These are phyloP conservation scores for Phellopilus nigrolimitatus DNA, from an alignment of 1,284 basidiomycete genomes.

Conservation along the genomic window DNA sequence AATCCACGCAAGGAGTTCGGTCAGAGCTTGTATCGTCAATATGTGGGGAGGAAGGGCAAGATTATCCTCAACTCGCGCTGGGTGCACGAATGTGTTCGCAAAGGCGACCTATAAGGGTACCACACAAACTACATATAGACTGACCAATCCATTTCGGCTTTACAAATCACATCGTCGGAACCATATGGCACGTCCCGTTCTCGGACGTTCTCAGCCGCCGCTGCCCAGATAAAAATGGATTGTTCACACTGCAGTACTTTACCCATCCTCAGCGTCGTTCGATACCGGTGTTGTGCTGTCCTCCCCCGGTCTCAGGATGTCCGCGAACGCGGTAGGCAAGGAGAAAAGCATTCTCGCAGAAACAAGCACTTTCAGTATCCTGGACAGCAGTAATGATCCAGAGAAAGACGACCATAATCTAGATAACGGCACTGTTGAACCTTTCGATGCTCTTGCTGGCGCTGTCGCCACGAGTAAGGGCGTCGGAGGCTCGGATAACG, in stretches of 20 bases:
- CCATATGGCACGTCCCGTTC: too few species aligned
- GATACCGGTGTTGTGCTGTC: conserved; percentile 19
- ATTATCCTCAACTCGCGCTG: conserved; percentile 66
- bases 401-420: neutral
- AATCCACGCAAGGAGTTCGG: conserved; percentile 74
- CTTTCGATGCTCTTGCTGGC: conserved; percentile 7
- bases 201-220: too few species aligned
- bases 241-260: too few species aligned
- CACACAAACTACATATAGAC: conserved; percentile 65
- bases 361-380: neutral
- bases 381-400: neutral
- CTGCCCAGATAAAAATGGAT: too few species aligned
- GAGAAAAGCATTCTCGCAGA: too few species aligned
- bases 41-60: conserved; percentile 70
- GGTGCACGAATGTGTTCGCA: conserved; percentile 68
- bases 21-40: conserved; percentile 72
- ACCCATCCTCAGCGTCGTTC: neutral
- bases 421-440: neutral
- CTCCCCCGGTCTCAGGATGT: conserved; percentile 13
- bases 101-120: conserved; percentile 63
- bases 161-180: too few species aligned
- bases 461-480: conserved; percentile 17
- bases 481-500: neutral
- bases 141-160: too few species aligned
- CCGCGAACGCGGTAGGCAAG: neutral